Conservation (phyloP, 1,284 basidiomycete genomes). For the Heterobasidion parviporum region DNA sequence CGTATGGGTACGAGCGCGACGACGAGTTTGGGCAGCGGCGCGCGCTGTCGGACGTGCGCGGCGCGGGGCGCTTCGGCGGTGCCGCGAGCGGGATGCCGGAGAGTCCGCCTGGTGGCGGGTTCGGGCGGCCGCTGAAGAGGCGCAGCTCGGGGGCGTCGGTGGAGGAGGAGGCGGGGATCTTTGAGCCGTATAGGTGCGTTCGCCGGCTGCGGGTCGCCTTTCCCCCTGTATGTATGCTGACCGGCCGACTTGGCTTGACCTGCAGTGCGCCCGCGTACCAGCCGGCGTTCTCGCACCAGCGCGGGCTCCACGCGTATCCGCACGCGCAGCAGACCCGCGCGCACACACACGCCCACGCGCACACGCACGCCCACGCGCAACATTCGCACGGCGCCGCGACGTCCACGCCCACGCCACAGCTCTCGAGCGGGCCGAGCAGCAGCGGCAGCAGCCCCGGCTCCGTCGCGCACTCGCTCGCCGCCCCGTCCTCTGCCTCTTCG, state of each 20-base stretch:
- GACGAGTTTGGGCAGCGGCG: constrained; percentile 9
- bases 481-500: background rate
- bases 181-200: constrained; percentile 10
- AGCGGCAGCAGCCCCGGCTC: constrained; percentile 47
- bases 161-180: constrained; percentile 1
- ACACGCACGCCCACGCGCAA: no score
- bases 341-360: constrained; percentile 4
- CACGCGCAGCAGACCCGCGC: constrained; percentile 24
- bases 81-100: background rate
- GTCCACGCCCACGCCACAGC: constrained; percentile 42
- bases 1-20: constrained; percentile 12
- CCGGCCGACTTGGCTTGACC: no score
- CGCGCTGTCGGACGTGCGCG: constrained; percentile 23
- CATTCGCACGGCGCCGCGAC: no score
- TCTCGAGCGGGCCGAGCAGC: constrained; percentile 54
- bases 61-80: constrained; percentile 4
- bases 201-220: background rate
- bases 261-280: constrained; percentile 9
- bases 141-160: constrained; percentile 7
- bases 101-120: constrained; percentile 6
- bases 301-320: constrained; percentile 9
- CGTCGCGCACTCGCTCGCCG: constrained; percentile 26
- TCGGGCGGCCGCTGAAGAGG: constrained; percentile 1
- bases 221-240: background rate
- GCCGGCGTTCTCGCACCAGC: constrained; percentile 10